Base-by-base conservation (phyloP, 108 stramenopile species). In the Cyclotella kingstonii region DNA sequence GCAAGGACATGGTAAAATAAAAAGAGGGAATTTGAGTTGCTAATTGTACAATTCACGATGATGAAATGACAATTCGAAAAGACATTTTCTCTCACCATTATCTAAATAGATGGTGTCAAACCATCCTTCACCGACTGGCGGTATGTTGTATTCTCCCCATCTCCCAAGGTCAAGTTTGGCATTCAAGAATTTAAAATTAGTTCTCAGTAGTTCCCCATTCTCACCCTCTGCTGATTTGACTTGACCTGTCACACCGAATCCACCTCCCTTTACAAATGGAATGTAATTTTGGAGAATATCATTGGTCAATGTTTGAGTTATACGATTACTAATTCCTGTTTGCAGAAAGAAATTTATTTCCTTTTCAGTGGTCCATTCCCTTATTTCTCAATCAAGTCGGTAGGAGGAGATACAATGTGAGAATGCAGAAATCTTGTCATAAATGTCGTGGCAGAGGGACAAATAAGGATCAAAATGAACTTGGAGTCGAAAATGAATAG, bases 21-120 rank as follows among this genome's bases (percentile, higher is more conserved):
- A 2, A 26, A 8, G 27, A 29, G 18, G 29, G n/a, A 30, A 30
- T n/a, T 5, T 7, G 29, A 2, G 2, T 22, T 14, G 31, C 30
- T 3, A 52, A 2, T 11, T n/a, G n/a, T n/a, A n/a, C n/a, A n/a
- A n/a, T n/a, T n/a, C n/a, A 19, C 7, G 23, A 58, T 29, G 42
- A 8, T 17, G 22, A 15, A 41, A 29, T 7, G 3, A 1, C 14
- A 43, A 10, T 21, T 29, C 25, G 14, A 28, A 22, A 18, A n/a
- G 23, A 58, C 11, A 8, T 46, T n/a, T 6, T n/a, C 44, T n/a
- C 49, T 43, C 17, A 58, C 56, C 46, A n/a, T 77, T 76, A 66
- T 84, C 84, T 39, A 84, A 61, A 43, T 84, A 84, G 18, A 84
- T 34, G 0, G 84, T 81, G 53, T 84, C 84, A 56, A 81, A 84